Percentiles rank a stretch among this genome's conserved stretches.
phyloP scores from a whole-genome alignment of 148 eudicot species.

The Silene latifolia region DNA sequence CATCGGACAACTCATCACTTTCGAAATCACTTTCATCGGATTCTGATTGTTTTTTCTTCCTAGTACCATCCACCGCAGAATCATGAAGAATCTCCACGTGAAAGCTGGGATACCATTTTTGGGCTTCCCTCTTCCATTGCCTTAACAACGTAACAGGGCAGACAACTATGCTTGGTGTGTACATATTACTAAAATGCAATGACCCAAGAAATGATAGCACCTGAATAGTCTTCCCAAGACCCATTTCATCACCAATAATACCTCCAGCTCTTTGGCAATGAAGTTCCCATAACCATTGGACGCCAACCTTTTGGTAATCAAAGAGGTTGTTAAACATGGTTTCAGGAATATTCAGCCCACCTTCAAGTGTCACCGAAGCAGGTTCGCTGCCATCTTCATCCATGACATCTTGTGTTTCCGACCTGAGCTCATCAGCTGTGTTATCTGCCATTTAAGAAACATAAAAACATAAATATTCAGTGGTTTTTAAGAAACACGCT shows the following conservation, averaged over 20 bases:
- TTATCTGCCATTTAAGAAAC: conserved; percentile 30
- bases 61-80: conserved; percentile 58
- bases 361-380: conserved; percentile 73
- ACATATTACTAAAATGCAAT: conserved; percentile 86
- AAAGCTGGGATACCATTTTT: conserved; percentile 83
- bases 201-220: conserved; percentile 84
- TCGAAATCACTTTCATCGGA: conserved; percentile 67
- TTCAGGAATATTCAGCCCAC: conserved; percentile 84
- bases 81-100: conserved; percentile 94
- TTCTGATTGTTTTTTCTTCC: conserved; percentile 46
- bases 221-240: conserved; percentile 98
- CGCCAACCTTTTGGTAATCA: conserved; percentile 97
- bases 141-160: conserved; percentile 94
- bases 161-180: conserved; percentile 86
- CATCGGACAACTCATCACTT: conserved; percentile 52
- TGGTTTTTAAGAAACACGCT: background rate
- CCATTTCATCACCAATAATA: conserved; percentile 98
- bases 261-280: conserved; percentile 99
- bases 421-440: conserved; percentile 29
- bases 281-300: conserved; percentile 98
- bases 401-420: conserved; percentile 41
- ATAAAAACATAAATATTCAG: background rate
- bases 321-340: conserved; percentile 65
- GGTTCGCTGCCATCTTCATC: conserved; percentile 44
- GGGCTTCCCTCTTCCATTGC: conserved; percentile 96